phyloP scores from a whole-genome alignment of 352 stramenopile species.

The Aphanomyces euteiches region DNA sequence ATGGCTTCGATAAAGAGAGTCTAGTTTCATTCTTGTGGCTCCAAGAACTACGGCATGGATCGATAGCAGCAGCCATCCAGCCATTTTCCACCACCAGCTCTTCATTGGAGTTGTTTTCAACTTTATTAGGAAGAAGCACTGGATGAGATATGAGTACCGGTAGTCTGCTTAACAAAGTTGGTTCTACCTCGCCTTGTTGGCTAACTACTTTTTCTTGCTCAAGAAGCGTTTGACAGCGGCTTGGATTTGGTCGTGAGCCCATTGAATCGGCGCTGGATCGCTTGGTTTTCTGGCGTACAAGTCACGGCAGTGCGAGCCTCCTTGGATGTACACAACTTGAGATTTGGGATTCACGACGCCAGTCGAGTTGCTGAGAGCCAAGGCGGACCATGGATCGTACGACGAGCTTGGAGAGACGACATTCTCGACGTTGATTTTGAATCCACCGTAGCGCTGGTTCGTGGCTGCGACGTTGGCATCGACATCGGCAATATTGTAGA shows the following conservation, averaged over 20 bases:
- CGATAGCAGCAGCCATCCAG: no score
- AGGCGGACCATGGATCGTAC: slow-evolving; percentile 69
- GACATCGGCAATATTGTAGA: slow-evolving; percentile 63
- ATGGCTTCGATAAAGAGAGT: no score
- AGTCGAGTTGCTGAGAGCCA: slow-evolving; percentile 28
- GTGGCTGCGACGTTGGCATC: slow-evolving; percentile 53
- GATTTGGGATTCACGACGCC: slow-evolving; percentile 7
- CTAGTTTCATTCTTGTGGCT: no score
- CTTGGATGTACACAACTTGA: slow-evolving; percentile 12
- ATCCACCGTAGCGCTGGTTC: slow-evolving; percentile 62
- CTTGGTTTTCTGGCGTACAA: not conserved
- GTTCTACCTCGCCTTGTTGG: no score
- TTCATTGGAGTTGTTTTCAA: no score
- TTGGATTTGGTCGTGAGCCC: slow-evolving; percentile 17
- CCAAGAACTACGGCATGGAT: no score
- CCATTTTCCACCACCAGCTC: no score
- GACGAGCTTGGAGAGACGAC: slow-evolving; percentile 51
- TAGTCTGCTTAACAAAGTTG: no score
- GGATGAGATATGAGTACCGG: no score
- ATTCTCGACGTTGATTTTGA: slow-evolving; percentile 39
- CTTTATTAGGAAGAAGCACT: no score
- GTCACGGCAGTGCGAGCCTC: slow-evolving; percentile 14
- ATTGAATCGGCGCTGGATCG: not conserved
- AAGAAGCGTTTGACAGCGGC: slow-evolving; percentile 1
- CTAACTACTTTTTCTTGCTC: not conserved